Conservation (phyloP, 2,329 filamentous ascomycete genomes). For the Hypoxylon sp. region DNA sequence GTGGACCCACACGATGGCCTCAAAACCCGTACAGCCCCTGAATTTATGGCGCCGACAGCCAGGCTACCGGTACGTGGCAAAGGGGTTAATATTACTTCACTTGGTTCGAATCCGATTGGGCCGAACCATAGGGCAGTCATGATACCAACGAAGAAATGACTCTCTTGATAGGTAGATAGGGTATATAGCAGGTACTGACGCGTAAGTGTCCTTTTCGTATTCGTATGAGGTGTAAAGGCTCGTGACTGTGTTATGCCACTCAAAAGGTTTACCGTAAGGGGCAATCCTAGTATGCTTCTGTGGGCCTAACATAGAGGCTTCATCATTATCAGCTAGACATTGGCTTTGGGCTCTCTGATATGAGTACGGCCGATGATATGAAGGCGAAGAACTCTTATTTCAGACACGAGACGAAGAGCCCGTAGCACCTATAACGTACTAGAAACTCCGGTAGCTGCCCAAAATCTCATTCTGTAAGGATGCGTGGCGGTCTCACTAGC, state of each 20-base stretch:
- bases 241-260: slow-evolving; percentile 2
- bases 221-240: not conserved
- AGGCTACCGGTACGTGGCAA: slow-evolving; percentile 14
- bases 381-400: not conserved
- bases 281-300: not conserved
- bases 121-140: not conserved
- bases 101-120: slow-evolving; percentile 13
- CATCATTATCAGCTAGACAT: not conserved
- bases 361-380: not conserved
- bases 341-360: not conserved
- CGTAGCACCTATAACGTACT: not conserved
- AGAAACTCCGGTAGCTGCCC: not conserved
- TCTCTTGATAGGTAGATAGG: not conserved
- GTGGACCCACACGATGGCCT: not conserved
- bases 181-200: not conserved
- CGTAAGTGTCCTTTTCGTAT: slow-evolving; percentile 5
- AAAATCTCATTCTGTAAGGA: not conserved
- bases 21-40: not conserved
- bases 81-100: not conserved
- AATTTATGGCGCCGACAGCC: slow-evolving; percentile 9
- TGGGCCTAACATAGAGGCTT: not conserved
- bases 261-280: not conserved
- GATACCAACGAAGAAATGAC: not conserved
- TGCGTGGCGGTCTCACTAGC: not conserved
- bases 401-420: not conserved